phyloP scores from a whole-genome alignment of 805 yeast genomes.

The Saturnispora quitensis region DNA sequence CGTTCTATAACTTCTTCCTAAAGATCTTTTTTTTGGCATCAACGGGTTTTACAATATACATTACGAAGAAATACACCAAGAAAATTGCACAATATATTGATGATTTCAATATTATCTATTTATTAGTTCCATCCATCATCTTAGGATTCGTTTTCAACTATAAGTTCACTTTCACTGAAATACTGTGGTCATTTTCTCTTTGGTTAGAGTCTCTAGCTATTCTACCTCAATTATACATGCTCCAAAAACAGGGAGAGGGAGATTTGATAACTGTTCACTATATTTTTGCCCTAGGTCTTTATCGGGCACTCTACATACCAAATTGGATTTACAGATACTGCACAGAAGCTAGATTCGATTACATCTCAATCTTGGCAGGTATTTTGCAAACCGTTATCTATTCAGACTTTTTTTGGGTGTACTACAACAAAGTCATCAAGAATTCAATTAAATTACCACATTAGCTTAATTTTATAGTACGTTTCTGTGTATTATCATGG shows the following conservation, averaged over 20 bases:
- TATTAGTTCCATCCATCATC: constrained; percentile 53
- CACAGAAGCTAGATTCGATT: constrained; percentile 56
- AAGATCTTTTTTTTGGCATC: constrained; percentile 73
- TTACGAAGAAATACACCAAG: constrained; percentile 56
- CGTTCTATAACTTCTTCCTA: constrained; percentile 72
- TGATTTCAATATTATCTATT: constrained; percentile 64
- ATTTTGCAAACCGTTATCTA: constrained; percentile 77
- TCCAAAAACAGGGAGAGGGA: constrained; percentile 84
- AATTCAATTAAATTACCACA: constrained; percentile 59
- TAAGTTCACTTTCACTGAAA: constrained; percentile 51
- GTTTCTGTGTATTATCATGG: neutral
- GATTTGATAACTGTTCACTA: constrained; percentile 84
- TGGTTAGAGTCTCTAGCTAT: constrained; percentile 94
- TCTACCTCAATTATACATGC: constrained; percentile 83
- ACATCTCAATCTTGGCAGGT: constrained; percentile 69
- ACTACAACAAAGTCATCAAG: constrained; percentile 72
- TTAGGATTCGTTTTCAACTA: constrained; percentile 55
- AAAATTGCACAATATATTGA: constrained; percentile 55
- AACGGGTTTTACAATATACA: constrained; percentile 62
- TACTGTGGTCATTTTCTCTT: constrained; percentile 79
- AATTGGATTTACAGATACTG: constrained; percentile 89
- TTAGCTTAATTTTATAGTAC: constrained; percentile 8
- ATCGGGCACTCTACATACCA: constrained; percentile 83
- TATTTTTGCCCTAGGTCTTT: constrained; percentile 85
- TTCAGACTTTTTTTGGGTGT: constrained; percentile 92